Evolutionary conservation across 2,329 filamentous ascomycete genomes (phyloP).

Genomic region (Onygenales sp.): DNA sequence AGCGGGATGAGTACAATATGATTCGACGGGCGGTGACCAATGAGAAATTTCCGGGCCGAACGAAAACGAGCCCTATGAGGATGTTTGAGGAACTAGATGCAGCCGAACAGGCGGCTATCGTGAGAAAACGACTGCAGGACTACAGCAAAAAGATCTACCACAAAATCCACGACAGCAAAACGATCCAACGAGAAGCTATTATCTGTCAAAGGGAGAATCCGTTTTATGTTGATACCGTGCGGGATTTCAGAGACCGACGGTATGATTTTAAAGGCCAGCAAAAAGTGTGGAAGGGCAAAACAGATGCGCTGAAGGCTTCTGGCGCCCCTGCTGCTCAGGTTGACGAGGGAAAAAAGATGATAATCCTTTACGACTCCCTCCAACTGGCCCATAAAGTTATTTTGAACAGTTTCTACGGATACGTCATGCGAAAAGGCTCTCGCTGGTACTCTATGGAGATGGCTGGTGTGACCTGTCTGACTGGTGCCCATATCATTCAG

Average conservation of each 20-base stretch:
- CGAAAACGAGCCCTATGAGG: constrained; percentile 58
- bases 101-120: constrained; percentile 71
- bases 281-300: constrained; percentile 98
- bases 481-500: constrained; percentile 92
- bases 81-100: constrained; percentile 70
- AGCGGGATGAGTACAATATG: constrained; percentile 99
- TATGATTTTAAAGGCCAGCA: constrained; percentile 99
- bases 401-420: constrained; percentile 97
- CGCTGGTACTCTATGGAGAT: constrained; percentile 99
- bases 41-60: constrained; percentile 78
- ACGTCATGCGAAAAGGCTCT: constrained; percentile 98
- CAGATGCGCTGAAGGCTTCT: constrained; percentile 71
- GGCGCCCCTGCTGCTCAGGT: constrained; percentile 69
- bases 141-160: constrained; percentile 99
- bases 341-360: constrained; percentile 98
- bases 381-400: constrained; percentile 98
- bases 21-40: constrained; percentile 85
- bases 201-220: constrained; percentile 98
- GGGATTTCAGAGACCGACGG: constrained; percentile 88
- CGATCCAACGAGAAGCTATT: constrained; percentile 87
- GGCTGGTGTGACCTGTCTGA: constrained; percentile 96
- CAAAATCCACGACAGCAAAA: constrained; percentile 93
- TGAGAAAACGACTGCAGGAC: constrained; percentile 79
- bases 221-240: constrained; percentile 95
- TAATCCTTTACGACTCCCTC: constrained; percentile 86